phyloP scores from a whole-genome alignment of 768 basidiomycete species.

The Pulveroboletus ravenelii region DNA sequence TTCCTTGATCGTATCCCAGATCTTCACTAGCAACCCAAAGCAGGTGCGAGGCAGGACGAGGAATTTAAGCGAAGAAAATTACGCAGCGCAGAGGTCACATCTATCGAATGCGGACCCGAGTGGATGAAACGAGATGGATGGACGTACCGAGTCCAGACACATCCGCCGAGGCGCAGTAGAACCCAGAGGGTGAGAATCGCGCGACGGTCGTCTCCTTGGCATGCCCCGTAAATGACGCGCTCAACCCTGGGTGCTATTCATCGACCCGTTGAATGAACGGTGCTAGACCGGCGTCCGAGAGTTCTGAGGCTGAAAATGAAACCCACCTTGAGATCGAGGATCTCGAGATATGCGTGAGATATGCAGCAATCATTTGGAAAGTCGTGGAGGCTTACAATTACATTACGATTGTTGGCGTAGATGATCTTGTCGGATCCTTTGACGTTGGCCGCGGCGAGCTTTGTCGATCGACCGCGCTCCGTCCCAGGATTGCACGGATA shows the following conservation, averaged over 20 bases:
- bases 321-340: constrained; percentile 77
- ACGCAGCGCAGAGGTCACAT: background rate
- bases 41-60: too few species aligned
- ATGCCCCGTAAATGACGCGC: constrained; percentile 72
- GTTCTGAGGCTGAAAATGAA: background rate
- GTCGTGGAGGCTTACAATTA: constrained; percentile 61
- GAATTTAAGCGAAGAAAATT: background rate
- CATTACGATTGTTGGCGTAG: constrained; percentile 79
- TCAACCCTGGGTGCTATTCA: constrained; percentile 57
- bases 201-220: constrained; percentile 84
- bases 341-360: constrained; percentile 39
- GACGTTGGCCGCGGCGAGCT: constrained; percentile 60
- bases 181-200: constrained; percentile 88
- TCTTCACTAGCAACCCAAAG: constrained; percentile 49
- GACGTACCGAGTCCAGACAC: constrained; percentile 67
- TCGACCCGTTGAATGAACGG: background rate
- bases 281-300: background rate
- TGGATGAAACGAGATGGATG: background rate
- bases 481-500: constrained; percentile 72
- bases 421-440: constrained; percentile 61
- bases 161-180: constrained; percentile 93
- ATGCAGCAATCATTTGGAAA: background rate
- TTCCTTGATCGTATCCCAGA: constrained; percentile 92
- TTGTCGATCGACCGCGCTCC: constrained; percentile 62
- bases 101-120: background rate